Percentiles rank a stretch among this genome's conserved stretches.
Conservation (phyloP, 164 flowering plant genomes). For the Echeveria elegans region DNA sequence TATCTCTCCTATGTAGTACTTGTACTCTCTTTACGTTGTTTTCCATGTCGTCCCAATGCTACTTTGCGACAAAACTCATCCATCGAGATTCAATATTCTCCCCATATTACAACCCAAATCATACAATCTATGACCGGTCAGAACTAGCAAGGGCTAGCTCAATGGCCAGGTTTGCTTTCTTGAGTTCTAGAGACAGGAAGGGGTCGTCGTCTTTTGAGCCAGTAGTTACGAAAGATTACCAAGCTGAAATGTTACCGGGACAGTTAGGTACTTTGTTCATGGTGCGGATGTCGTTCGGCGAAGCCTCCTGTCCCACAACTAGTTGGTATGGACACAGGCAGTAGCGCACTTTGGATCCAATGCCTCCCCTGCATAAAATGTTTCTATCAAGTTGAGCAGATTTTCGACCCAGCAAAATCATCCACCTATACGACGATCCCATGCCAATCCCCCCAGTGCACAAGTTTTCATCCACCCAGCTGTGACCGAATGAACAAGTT, state of each 20-base stretch:
- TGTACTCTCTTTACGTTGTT: background rate
- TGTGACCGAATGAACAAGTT: background rate
- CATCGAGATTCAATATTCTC: slow-evolving; percentile 7
- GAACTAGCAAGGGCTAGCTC: background rate
- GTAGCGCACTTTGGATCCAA: slow-evolving; percentile 27
- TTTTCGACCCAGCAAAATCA: slow-evolving; percentile 22
- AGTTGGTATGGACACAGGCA: slow-evolving; percentile 21
- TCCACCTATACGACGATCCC: slow-evolving; percentile 11
- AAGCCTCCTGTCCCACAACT: slow-evolving; percentile 21
- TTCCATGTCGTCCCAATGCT: background rate
- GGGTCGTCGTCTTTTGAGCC: background rate
- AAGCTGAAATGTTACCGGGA: background rate
- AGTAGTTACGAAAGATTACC: background rate
- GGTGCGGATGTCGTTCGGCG: slow-evolving; percentile 19
- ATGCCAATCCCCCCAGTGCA: slow-evolving; percentile 10
- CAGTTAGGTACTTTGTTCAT: background rate
- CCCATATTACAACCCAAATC: slow-evolving; percentile 7
- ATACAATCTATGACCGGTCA: background rate
- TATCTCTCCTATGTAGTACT: background rate
- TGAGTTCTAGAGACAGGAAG: background rate
- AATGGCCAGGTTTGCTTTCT: background rate
- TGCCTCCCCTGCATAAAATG: slow-evolving; percentile 26
- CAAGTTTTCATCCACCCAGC: no score
- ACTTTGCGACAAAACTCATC: background rate
- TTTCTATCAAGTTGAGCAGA: slow-evolving; percentile 12